Evolutionary conservation across 495 filamentous ascomycete species (phyloP), one percentile per base, ranked within the genome.

Genomic region (Penicillium pulvis): DNA sequence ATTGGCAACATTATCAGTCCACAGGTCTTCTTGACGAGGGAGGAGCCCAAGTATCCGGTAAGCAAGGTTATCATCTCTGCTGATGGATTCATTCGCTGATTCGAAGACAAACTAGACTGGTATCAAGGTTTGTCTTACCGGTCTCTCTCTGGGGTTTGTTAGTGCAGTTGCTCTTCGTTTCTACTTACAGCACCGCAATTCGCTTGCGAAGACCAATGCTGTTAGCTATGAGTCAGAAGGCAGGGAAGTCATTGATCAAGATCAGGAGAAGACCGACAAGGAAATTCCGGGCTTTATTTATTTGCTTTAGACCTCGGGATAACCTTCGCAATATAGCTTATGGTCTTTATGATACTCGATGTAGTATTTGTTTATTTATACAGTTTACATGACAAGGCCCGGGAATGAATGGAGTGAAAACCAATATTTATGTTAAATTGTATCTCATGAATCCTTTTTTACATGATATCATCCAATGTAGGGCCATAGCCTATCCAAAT

Each of bases 391-490:
- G 28, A 28, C 28, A 28, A 36, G 33, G 33, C 9, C 33, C 10
- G 14, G 33, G 12, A 36, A 36, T 6, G 14, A 36, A 12, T 11
- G 1, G 10, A 14, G 10, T 36, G 9, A 10, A 36, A 36, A 36
- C 14, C 14, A 41, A 41, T 41, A 6, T 41, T n/a, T 17, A 41
- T 17, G 14, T 41, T 41, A 11, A 41, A 41, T 41, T 41, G 4
- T 17, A 41, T 41, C 16, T 41, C 39, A 41, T 41, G 39, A 41
- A 41, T 41, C 39, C n/a, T 41, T 11, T 41, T 41, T 41, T 41
- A 41, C 39, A 41, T 41, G 39, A n/a, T 41, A 41, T 41, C 14
- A 23, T 20, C 42, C 43, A 56, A 41, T 31, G 23, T 4, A 55
- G 14, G 23, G 30, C 28, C 44, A 36, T 46, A 16, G 24, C 43